Conservation (phyloP, 257 asterid species). For the Solanum peruvianum region DNA sequence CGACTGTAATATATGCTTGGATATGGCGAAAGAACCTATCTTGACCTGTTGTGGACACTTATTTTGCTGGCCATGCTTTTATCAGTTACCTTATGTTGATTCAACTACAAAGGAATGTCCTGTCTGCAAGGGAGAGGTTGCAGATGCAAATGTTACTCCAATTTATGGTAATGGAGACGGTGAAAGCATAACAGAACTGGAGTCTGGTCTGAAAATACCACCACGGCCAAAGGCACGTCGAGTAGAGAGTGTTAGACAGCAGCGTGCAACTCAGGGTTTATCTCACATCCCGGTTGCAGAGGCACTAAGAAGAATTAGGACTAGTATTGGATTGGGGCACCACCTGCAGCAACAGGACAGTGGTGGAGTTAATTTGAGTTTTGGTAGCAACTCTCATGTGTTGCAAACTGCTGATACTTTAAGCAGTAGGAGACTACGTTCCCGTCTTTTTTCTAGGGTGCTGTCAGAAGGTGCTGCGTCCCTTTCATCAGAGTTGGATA, state of each 20-base stretch:
- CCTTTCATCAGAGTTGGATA: constrained; percentile 59
- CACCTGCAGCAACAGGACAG: constrained; percentile 20
- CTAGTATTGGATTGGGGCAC: constrained; percentile 27
- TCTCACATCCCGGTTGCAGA: constrained; percentile 41
- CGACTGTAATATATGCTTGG: constrained; percentile 36
- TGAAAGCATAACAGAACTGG: constrained; percentile 11
- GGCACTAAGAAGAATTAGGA: constrained; percentile 43
- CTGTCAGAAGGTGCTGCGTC: constrained; percentile 71
- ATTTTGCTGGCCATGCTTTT: constrained; percentile 56
- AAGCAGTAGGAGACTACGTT: constrained; percentile 27
- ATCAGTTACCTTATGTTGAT: constrained; percentile 31
- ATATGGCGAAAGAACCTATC: constrained; percentile 34
- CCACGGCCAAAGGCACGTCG: constrained; percentile 49
- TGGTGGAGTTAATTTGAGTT: constrained; percentile 4
- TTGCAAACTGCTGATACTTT: constrained; percentile 19
- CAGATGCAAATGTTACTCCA: constrained; percentile 29
- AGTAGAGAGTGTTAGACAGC: constrained; percentile 41
- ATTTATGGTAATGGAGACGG: constrained; percentile 37
- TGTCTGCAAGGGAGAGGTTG: constrained; percentile 43
- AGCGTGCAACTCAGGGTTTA: constrained; percentile 19
- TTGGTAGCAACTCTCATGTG: constrained; percentile 10
- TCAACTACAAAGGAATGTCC: constrained; percentile 44
- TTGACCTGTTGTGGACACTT: constrained; percentile 50
- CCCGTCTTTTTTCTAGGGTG: constrained; percentile 57
- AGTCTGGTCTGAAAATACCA: constrained; percentile 24